Base-by-base conservation (phyloP, 1,139 yeast genomes). In the Meyerozyma guilliermondii region DNA sequence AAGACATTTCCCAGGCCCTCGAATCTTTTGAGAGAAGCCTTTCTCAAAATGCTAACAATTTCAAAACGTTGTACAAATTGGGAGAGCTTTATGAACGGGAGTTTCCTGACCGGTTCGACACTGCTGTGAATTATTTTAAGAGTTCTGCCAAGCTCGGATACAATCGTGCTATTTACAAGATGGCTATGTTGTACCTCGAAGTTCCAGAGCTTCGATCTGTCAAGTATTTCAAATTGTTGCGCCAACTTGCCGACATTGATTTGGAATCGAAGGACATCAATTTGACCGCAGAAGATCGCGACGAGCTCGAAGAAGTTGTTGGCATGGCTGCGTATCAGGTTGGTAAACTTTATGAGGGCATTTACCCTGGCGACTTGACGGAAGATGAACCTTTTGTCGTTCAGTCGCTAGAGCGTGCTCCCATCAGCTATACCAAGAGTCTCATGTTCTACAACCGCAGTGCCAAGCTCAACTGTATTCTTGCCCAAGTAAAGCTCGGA, bases 401-500 rank as follows among this genome's bases (percentile, higher is more conserved):
- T 38, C 57, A 60, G 47, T 58, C 72, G 11, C 58, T 69, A 43
- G 66, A 65, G 50, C 48, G 60, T 41, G 70, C 73, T 0, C 76
- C 78, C 1, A 74, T 70, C 16, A 71, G 83, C 58, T 76, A 77
- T 43, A 63, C 74, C n/a, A 75, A 74, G 51, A 82, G 96, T 7
- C 67, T 88, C 43, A 72, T 81, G 35, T 78, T 78, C 53, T 92
- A 83, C 63, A 74, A 83, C 53, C 79, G 79, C 47, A 87, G 96
- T 4, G 96, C 97, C 6, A 78, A 80, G 52, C 68, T 82, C 47
- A 81, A 83, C 37, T 86, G 91, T 56, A 70, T 91, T 9, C 80
- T 88, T 35, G 87, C 97, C 0, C 95, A 88, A 60, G 89, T 86
- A 55, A 81, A 87, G 50, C 69, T 92, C 39, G 98, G 97, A 4